phyloP scores from a whole-genome alignment of 73 alveolate species.

The Paramecium sexaurelia region DNA sequence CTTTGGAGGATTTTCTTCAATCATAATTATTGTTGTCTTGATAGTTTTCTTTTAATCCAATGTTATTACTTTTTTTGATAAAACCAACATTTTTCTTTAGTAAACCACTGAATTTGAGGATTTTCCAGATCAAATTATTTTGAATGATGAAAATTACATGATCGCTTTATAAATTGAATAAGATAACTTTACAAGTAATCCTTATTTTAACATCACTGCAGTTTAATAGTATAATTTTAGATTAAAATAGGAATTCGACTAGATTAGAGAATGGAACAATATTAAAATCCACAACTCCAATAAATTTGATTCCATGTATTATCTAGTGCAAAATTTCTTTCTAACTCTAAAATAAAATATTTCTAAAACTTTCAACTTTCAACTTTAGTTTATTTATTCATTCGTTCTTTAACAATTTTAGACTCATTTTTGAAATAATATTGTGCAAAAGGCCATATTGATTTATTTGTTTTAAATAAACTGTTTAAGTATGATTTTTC shows the following conservation, averaged over 20 bases:
- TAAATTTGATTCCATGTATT: not conserved
- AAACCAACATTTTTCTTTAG: not conserved
- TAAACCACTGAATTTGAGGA: not conserved
- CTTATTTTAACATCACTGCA: not conserved
- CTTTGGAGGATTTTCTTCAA: conserved; percentile 35
- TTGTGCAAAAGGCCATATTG: too few relatives aligned
- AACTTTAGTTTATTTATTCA: too few relatives aligned
- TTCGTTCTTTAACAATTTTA: too few relatives aligned
- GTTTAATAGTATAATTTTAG: not conserved
- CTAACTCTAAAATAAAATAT: too few relatives aligned
- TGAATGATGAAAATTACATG: conserved; percentile 36
- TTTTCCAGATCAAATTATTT: not conserved
- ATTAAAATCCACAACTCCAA: not conserved
- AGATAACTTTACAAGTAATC: not conserved
- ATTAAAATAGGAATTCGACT: not conserved
- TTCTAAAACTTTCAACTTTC: too few relatives aligned
- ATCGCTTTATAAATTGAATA: not conserved
- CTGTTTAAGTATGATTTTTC: too few relatives aligned
- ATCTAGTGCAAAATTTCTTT: too few relatives aligned
- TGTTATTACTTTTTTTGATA: not conserved
- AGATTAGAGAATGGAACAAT: conserved; percentile 9
- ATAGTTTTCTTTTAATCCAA: not conserved
- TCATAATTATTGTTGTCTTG: not conserved
- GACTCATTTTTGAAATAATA: too few relatives aligned
- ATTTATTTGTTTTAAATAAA: too few relatives aligned